Percentiles rank a stretch among this genome's conserved stretches.
These are phyloP conservation scores for Euphorbia tirucalli DNA, from an alignment of 345 rosid species.

Conservation along the genomic window DNA sequence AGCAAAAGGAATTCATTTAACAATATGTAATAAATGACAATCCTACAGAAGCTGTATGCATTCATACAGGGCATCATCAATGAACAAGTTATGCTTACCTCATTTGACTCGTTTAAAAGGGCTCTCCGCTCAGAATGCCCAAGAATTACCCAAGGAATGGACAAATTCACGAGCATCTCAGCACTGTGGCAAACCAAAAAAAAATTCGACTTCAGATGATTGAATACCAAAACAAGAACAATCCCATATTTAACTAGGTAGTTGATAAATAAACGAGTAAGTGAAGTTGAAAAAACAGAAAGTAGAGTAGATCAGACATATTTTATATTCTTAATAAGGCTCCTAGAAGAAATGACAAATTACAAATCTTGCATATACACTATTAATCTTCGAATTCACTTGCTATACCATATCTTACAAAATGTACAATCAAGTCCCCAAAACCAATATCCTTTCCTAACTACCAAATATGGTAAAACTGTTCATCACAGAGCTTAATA, in stretches of 20 bases:
- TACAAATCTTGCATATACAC: not conserved
- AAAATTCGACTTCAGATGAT: not conserved
- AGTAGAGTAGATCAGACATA: not conserved
- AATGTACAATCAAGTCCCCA: not conserved
- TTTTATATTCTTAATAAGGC: not conserved
- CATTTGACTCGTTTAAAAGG: conserved; percentile 51
- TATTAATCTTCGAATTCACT: not conserved
- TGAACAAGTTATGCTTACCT: conserved; percentile 27
- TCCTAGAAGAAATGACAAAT: not conserved
- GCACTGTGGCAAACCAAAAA: conserved; percentile 38
- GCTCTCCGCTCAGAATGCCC: conserved; percentile 73
- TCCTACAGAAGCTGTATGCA: not conserved
- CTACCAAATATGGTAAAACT: not conserved
- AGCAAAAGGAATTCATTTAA: not conserved
- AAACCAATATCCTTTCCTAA: not conserved
- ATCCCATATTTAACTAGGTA: not conserved
- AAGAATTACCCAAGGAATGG: conserved; percentile 63
- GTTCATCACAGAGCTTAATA: not conserved
- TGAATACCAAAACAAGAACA: not conserved
- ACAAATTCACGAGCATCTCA: conserved; percentile 64
- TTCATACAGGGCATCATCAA: not conserved
- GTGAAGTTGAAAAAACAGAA: not conserved
- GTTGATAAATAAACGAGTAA: not conserved
- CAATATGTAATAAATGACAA: not conserved
- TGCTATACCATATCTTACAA: not conserved